Conservation (phyloP, 352 stramenopile species). For the Globisporangium alternatum region DNA sequence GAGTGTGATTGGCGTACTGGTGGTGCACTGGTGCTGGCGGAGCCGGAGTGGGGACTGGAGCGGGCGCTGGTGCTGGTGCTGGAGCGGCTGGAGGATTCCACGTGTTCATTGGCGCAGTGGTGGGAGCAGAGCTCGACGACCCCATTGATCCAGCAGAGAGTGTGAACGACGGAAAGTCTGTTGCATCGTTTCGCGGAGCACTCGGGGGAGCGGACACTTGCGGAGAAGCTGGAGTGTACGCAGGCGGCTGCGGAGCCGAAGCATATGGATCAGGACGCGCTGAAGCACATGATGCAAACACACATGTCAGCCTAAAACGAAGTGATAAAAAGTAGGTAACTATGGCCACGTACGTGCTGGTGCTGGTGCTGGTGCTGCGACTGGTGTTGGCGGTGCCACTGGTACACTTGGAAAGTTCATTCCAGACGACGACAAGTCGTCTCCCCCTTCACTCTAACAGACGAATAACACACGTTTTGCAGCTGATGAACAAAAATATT, state of each 20-base stretch:
- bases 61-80: background rate
- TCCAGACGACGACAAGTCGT: conserved; percentile 13
- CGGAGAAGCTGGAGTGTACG: conserved; percentile 8
- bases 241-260: conserved; percentile 3
- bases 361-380: background rate
- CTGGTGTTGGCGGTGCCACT: background rate
- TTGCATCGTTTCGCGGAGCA: conserved; percentile 17
- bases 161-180: conserved; percentile 50
- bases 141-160: conserved; percentile 28
- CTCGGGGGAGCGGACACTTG: conserved; percentile 11
- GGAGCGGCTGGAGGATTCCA: conserved; percentile 12
- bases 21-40: conserved; percentile 8
- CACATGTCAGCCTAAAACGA: background rate
- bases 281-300: background rate
- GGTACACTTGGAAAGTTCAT: conserved; percentile 15
- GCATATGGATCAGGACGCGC: conserved; percentile 8
- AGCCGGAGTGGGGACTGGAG: background rate
- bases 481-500: background rate
- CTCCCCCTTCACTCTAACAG: background rate
- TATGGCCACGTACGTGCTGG: background rate
- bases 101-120: conserved; percentile 3
- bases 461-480: background rate
- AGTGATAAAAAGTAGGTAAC: background rate
- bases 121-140: conserved; percentile 13
- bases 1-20: conserved; percentile 9